Base-by-base conservation (phyloP, 305 asterid genomes). In the Salvia sclarea region DNA sequence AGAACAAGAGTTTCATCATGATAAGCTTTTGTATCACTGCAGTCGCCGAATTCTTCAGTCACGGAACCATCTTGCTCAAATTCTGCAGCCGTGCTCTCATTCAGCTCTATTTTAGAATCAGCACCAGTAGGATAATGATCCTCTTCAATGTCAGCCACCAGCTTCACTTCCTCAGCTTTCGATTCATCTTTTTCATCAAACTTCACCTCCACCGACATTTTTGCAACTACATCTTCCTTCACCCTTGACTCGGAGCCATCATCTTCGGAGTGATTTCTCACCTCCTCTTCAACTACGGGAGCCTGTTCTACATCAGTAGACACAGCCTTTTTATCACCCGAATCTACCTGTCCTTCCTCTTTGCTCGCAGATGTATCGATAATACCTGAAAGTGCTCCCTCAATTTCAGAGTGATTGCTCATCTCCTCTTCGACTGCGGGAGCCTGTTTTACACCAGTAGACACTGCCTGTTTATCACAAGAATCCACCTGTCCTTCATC, bases 401-500 rank as follows among this genome's bases (percentile, higher is more conserved):
- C 73, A 50, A 25, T 44, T 31, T 67, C 78, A 18, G 17, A 40
- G 9, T 7, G 30, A 65, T 22, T 12, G 55, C 1, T 25, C 11
- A 7, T 33, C 20, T 58, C 70, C 13, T 60, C 65, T 41, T 49
- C 66, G 13, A 6, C 31, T 22, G 17, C 0, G 37, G 57, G 16
- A 10, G 13, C 57, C 8, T 0, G 12, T 43, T 73, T 70, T 13
- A 0, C 61, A 31, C 10, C 54, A 62, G 21, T 18, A 6, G 73
- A 3, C 8, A 47, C 3, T 11, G 60, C 65, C n/a, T 63, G 68
- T 58, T 71, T 50, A 57, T 35, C 6, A 21, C 50, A 76, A 1
- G 73, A 66, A 61, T 49, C 25, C 5, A 30, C 64, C 64, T 61
- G 71, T 6, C 20, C 50, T 43, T 30, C 70, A 59, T 53, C 78